Conservation (phyloP, 2,329 filamentous ascomycete species). For the Chaetomiaceae sp. region DNA sequence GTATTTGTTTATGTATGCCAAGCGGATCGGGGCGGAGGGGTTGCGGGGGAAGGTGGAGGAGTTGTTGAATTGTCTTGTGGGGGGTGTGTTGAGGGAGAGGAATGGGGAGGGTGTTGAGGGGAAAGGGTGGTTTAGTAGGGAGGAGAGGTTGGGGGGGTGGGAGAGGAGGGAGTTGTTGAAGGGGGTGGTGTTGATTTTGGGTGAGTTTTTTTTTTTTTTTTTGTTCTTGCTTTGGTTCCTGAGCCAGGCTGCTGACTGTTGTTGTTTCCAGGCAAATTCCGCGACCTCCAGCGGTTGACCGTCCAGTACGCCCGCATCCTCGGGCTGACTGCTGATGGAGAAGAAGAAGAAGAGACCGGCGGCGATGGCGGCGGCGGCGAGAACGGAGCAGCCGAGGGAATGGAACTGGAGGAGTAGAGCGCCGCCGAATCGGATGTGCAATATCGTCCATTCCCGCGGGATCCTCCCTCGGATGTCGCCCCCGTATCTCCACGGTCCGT, state of each 20-base stretch:
- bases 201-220: constrained; percentile 49
- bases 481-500: too few species aligned
- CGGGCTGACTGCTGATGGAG: constrained; percentile 53
- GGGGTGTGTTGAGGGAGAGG: constrained; percentile 62
- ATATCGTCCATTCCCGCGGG: background rate
- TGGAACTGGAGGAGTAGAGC: constrained; percentile 21
- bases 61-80: constrained; percentile 74
- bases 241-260: background rate
- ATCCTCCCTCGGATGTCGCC: background rate
- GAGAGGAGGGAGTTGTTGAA: constrained; percentile 80
- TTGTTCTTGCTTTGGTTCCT: background rate
- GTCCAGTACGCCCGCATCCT: constrained; percentile 88
- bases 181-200: constrained; percentile 87
- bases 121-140: constrained; percentile 60
- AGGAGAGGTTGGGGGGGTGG: constrained; percentile 83
- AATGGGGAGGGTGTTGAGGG: constrained; percentile 33
- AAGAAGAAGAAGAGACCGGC: constrained; percentile 32
- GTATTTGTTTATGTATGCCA: constrained; percentile 97
- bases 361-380: constrained; percentile 46
- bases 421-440: background rate
- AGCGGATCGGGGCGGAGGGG: constrained; percentile 87
- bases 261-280: constrained; percentile 71
- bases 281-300: constrained; percentile 89
- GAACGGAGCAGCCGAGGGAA: constrained; percentile 20
- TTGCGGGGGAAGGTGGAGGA: constrained; percentile 88